Percentiles rank a stretch among this genome's conserved stretches.
Conservation (phyloP, 768 basidiomycete genomes). For the Leccinum longicurvipes region DNA sequence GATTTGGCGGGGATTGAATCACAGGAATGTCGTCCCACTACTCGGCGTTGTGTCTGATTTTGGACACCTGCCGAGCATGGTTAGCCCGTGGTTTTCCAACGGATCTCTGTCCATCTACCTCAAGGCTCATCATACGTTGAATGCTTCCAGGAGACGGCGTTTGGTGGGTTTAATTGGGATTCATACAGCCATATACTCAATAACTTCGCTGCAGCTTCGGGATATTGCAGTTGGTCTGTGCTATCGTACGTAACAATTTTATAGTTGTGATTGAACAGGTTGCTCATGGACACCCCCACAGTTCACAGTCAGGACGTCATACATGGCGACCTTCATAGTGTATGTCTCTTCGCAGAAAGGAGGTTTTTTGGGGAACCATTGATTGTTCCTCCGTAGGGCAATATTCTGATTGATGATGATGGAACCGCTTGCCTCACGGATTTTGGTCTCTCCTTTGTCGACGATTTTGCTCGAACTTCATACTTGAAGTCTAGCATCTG, state of each 20-base stretch:
- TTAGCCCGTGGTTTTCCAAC: slow-evolving; percentile 32
- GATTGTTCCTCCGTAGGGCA: slow-evolving; percentile 23
- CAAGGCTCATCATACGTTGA: background rate
- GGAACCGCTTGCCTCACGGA: slow-evolving; percentile 45
- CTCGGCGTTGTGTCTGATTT: slow-evolving; percentile 28
- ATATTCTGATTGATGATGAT: slow-evolving; percentile 41
- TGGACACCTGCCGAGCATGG: slow-evolving; percentile 28
- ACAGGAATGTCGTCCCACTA: slow-evolving; percentile 30
- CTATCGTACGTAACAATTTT: slow-evolving; percentile 16
- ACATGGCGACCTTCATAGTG: slow-evolving; percentile 38
- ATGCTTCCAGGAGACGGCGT: background rate
- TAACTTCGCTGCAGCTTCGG: slow-evolving; percentile 10
- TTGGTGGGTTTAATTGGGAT: slow-evolving; percentile 9
- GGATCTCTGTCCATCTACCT: slow-evolving; percentile 28
- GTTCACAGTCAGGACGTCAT: slow-evolving; percentile 25
- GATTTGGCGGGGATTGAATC: slow-evolving; percentile 14
- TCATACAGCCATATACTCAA: background rate
- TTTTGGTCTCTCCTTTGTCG: slow-evolving; percentile 39
- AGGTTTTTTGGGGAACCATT: background rate
- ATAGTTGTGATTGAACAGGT: background rate
- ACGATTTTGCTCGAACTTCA: slow-evolving; percentile 26
- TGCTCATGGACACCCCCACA: background rate
- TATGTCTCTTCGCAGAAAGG: slow-evolving; percentile 6
- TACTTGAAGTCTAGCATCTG: slow-evolving; percentile 31
- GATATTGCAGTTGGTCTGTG: slow-evolving; percentile 22